Base-by-base conservation (phyloP, 129 eudicot species). In the Smallanthus sonchifolius region DNA sequence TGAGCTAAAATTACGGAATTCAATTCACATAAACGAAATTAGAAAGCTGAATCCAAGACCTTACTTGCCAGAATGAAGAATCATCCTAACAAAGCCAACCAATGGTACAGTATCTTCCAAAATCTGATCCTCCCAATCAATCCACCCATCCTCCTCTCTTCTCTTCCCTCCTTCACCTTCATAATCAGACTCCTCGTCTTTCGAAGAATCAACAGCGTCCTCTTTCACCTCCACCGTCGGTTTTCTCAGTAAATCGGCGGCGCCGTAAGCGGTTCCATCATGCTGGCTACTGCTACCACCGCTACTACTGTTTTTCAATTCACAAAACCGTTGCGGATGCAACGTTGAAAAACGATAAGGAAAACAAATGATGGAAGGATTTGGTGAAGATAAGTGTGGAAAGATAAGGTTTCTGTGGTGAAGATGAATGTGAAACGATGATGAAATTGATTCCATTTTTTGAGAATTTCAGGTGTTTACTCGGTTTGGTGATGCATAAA, bases 31-130 rank as follows among this genome's bases (percentile, higher is more conserved):
- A 38, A 6, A 9, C 38, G 56, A 56, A 72, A 52, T 57, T 3
- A 11, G 39, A 55, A 70, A 19, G 34, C 14, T 10, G 19, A 40
- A 40, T 2, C 8, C 7, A 20, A 70, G 73, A 59, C 80, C 78
- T 78, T 86, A 93, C 97, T 85, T 94, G 75, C 89, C 92, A 10
- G 98, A 90, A 80, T 91, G 99, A 75, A 95, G 97, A 95, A 95
- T 81, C 97, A 91, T 95, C 74, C 97, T 83, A 62, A 89, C 96
- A 83, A 88, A 88, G 32, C 96, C 96, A 79, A 95, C 97, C 65
- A 95, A 83, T 0, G 99, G 97, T 4, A 91, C 97, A 37, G 99
- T 95, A 51, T 88, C 97, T 84, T 82, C 94, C 86, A 95, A 80
- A 49, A 95, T 95, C 84, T 83, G 84, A 59, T 95, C 97, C 71